Evolutionary conservation across 2,329 filamentous ascomycete genomes (phyloP).

Genomic region (Apiospora sp.): DNA sequence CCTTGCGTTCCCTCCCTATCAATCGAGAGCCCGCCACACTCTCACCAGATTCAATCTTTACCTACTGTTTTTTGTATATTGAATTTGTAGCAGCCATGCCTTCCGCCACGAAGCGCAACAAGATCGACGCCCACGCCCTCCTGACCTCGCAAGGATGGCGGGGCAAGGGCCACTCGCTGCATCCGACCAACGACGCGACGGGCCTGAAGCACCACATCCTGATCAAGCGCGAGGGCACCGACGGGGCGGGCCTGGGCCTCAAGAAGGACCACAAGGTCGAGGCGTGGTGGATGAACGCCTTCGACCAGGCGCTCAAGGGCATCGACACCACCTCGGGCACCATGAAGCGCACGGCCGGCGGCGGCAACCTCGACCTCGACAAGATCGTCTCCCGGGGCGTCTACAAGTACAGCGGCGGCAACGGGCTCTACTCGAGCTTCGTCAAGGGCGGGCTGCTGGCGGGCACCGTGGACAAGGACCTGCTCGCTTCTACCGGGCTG

Average conservation of each 20-base stretch:
- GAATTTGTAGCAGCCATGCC: neutral
- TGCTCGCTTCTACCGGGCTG: constrained; percentile 28
- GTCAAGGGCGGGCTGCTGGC: constrained; percentile 80
- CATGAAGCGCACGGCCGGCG: constrained; percentile 63
- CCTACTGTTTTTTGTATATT: neutral
- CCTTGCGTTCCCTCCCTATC: too few relatives aligned
- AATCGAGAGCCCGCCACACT: neutral
- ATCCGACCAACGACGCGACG: constrained; percentile 73
- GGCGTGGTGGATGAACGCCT: constrained; percentile 97
- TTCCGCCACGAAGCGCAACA: constrained; percentile 10
- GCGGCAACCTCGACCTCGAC: constrained; percentile 57
- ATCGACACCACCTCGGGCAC: constrained; percentile 69
- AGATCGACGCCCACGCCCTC: constrained; percentile 85
- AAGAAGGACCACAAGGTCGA: constrained; percentile 74
- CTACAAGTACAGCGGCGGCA: constrained; percentile 65
- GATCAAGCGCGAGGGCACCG: constrained; percentile 77
- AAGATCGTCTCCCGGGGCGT: constrained; percentile 59
- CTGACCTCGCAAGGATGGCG: constrained; percentile 90
- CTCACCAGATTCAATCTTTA: neutral
- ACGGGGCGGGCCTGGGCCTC: constrained; percentile 82
- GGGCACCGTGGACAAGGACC: constrained; percentile 65
- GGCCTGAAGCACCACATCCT: constrained; percentile 86
- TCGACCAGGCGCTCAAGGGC: constrained; percentile 87
- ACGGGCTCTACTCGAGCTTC: constrained; percentile 83
- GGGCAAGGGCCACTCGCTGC: constrained; percentile 86